Conservation (phyloP, 371 early-diverging fungal species). For the Lichtheimia hyalospora region DNA sequence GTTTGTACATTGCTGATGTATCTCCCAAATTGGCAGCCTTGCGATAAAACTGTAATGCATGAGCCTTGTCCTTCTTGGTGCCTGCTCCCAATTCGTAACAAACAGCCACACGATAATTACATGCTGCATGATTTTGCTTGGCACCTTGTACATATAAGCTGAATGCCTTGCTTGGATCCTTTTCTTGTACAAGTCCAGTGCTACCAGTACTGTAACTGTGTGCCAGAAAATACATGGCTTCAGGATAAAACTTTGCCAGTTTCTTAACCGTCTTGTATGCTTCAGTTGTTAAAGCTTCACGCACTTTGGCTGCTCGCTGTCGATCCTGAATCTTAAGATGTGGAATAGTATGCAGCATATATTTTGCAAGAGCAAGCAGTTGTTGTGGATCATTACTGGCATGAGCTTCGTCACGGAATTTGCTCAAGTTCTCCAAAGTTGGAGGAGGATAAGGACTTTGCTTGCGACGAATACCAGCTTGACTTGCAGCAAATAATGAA, state of each 20-base stretch:
- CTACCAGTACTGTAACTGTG: conserved; percentile 79
- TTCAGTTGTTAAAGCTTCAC: conserved; percentile 67
- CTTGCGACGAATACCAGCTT: conserved; percentile 32
- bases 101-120: conserved; percentile 93
- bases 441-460: conserved; percentile 43
- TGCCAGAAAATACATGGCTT: conserved; percentile 92
- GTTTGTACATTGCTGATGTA: conserved; percentile 93
- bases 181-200: conserved; percentile 57
- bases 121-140: conserved; percentile 89
- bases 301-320: conserved; percentile 68
- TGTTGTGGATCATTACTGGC: conserved; percentile 73
- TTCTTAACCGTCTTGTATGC: conserved; percentile 81
- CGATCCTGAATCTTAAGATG: conserved; percentile 65
- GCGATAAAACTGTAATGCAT: conserved; percentile 90
- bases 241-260: conserved; percentile 73
- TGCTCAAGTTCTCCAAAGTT: conserved; percentile 68
- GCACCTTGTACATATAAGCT: conserved; percentile 88
- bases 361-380: conserved; percentile 82
- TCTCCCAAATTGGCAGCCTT: conserved; percentile 95
- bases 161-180: conserved; percentile 91
- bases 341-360: conserved; percentile 62
- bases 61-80: conserved; percentile 79
- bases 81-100: conserved; percentile 96
- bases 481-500: conserved; percentile 31
- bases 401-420: conserved; percentile 77